Conservation (phyloP, 1,284 basidiomycete genomes). For the Leccinum idahoense region DNA sequence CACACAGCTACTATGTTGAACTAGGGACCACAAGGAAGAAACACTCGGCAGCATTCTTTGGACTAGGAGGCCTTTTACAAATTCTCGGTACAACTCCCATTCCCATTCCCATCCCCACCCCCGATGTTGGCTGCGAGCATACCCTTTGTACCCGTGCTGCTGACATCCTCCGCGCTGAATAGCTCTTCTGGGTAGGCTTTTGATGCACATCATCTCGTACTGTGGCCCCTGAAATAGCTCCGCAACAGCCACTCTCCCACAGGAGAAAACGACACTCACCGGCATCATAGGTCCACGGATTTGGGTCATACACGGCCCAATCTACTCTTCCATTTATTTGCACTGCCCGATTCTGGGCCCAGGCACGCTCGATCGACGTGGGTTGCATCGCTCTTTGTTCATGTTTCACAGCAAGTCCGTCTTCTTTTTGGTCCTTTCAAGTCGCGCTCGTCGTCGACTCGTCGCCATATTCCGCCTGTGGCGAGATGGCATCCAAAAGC, state of each 20-base stretch:
- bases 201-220: slow-evolving; percentile 16
- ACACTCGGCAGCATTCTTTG: slow-evolving; percentile 50
- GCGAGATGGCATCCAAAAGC: slow-evolving; percentile 60
- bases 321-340: slow-evolving; percentile 64
- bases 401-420: slow-evolving; percentile 23
- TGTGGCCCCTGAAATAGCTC: slow-evolving; percentile 22
- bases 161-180: slow-evolving; percentile 12
- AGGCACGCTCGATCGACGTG: slow-evolving; percentile 39
- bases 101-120: not conserved
- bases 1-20: slow-evolving; percentile 64
- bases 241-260: slow-evolving; percentile 27
- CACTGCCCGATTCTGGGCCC: slow-evolving; percentile 54
- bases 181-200: slow-evolving; percentile 31
- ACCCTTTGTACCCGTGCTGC: slow-evolving; percentile 23
- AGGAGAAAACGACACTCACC: slow-evolving; percentile 13
- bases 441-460: slow-evolving; percentile 34
- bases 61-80: slow-evolving; percentile 54
- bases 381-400: slow-evolving; percentile 15
- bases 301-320: slow-evolving; percentile 31
- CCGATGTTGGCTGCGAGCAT: slow-evolving; percentile 18
- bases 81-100: slow-evolving; percentile 36
- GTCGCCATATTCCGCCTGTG: slow-evolving; percentile 54
- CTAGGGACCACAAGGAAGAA: slow-evolving; percentile 80
- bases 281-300: slow-evolving; percentile 32
- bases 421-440: slow-evolving; percentile 27